Evolutionary conservation across 345 rosid genomes (phyloP).

Genomic region (Corchorus capsularis): DNA sequence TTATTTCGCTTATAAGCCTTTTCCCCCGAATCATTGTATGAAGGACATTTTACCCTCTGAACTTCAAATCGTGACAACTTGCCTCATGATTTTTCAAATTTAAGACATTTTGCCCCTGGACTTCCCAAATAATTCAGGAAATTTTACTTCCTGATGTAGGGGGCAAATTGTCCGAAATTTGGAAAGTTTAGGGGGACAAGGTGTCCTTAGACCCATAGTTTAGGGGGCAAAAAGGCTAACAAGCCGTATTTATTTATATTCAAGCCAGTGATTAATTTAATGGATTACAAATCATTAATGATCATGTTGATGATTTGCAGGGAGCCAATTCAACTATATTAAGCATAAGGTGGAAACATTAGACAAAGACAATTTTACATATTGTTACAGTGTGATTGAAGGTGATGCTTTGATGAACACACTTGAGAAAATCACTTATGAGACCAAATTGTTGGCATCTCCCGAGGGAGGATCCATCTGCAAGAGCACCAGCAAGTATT

Average conservation of each 20-base stretch:
- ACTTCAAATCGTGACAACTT: too few relatives aligned
- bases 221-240: too few relatives aligned
- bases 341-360: conserved; percentile 30
- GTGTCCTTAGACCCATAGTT: too few relatives aligned
- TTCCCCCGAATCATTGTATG: too few relatives aligned
- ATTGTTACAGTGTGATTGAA: conserved; percentile 33
- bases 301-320: background rate
- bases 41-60: too few relatives aligned
- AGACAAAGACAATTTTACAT: conserved; percentile 25
- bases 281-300: background rate
- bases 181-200: too few relatives aligned
- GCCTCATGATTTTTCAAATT: too few relatives aligned
- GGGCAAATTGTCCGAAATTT: too few relatives aligned
- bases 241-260: background rate
- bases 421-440: background rate
- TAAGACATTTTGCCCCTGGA: too few relatives aligned
- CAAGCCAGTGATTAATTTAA: background rate
- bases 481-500: conserved; percentile 27
- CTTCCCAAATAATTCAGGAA: too few relatives aligned
- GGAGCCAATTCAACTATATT: conserved; percentile 18
- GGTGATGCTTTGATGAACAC: conserved; percentile 21
- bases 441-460: conserved; percentile 31
- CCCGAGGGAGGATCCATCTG: conserved; percentile 26
- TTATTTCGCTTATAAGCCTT: too few relatives aligned
- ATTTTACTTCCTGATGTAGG: too few relatives aligned